Evolutionary conservation across 2,329 filamentous ascomycete genomes (phyloP), one percentile per base, ranked within the genome.

Genomic region (Colletotrichum nymphaeae): DNA sequence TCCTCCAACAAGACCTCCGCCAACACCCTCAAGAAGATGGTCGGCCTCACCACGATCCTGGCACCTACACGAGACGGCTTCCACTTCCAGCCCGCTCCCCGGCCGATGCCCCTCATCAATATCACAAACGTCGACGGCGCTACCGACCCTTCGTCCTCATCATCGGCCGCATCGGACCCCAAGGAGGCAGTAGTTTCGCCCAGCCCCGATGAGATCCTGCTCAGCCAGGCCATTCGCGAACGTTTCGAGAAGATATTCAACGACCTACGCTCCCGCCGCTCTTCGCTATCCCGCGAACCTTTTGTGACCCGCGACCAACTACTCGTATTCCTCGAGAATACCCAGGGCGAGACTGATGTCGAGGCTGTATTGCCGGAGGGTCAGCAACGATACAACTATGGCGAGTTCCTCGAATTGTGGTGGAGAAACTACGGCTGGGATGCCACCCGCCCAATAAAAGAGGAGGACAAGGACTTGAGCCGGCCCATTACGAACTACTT

Each of bases 401-500:
- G 85, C 55, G 84, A 89, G 46, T 91, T 91, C 72, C 82, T 89
- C 28, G 86, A 84, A 75, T 79, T 83, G 24, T 89, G 86, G 86
- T 83, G 82, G 76, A 80, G 82, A 55, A 76, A 80, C 7, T 87
- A 84, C 62, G 83, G 82, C 35, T 84, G 84, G 78, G 80, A 86
- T 37, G 88, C 88, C 4, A 77, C 83, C 24, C 82, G 79, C 75
- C 85, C 86, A n/a, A 80, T 83, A 26, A 81, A 83, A 8, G 70
- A 82, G 26, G 77, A 84, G 35, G 78, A 83, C 75, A 86, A 90
- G 71, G 92, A 95, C 79, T 80, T 91, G 37, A 88, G 88, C 0
- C 90, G 89, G 65, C 93, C 94, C 4, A 87, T 97, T 71, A 94
- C 93, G 59, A 95, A 97, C 80, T 98, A 98, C 84, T 98, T 95